Evolutionary conservation across 306 rosid genomes (phyloP).

Genomic region (Medicago arabica): DNA sequence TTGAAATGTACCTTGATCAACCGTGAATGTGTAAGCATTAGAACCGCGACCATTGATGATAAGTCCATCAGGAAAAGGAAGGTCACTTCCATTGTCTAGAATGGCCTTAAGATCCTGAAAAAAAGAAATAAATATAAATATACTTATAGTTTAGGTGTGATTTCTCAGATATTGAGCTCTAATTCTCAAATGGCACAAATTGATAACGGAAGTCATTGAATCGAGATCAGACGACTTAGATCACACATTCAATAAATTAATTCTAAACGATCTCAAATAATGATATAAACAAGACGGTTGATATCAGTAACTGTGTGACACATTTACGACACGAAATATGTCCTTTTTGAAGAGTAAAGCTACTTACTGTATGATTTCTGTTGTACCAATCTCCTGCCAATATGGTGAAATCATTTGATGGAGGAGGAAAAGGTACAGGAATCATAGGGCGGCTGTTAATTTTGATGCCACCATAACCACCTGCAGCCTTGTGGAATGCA

Average conservation of each 20-base stretch:
- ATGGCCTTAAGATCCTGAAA: slow-evolving; percentile 75
- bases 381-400: slow-evolving; percentile 91
- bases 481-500: slow-evolving; percentile 89
- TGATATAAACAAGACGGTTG: not conserved
- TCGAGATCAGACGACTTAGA: not conserved
- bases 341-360: not conserved
- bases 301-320: not conserved
- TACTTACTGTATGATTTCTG: slow-evolving; percentile 80
- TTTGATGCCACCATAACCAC: slow-evolving; percentile 82
- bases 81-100: slow-evolving; percentile 76
- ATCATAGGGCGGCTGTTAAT: slow-evolving; percentile 75
- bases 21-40: slow-evolving; percentile 64
- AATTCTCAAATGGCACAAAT: no score
- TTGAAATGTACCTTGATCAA: slow-evolving; percentile 69
- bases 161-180: no score
- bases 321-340: not conserved
- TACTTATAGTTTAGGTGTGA: not conserved
- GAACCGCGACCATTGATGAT: slow-evolving; percentile 84
- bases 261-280: not conserved
- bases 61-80: slow-evolving; percentile 90
- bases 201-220: not conserved
- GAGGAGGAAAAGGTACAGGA: slow-evolving; percentile 87
- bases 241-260: not conserved
- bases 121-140: slow-evolving; percentile 2
- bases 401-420: slow-evolving; percentile 77